Base-by-base conservation (phyloP, 805 yeast species). In the Dipodascopsis uninucleata region DNA sequence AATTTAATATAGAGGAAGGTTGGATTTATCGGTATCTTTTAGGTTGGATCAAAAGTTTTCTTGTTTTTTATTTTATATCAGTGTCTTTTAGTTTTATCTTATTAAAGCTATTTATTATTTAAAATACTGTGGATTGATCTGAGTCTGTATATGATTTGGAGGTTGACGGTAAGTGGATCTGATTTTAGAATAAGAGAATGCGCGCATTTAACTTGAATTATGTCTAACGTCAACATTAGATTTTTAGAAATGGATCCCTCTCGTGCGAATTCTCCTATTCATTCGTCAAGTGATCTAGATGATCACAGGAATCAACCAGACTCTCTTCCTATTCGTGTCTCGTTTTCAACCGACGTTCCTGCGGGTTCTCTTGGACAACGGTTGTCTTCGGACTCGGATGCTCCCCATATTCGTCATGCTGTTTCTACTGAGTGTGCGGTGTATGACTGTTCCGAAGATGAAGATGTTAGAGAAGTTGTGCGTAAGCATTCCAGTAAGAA, bases 261-360 rank as follows among this genome's bases (percentile, higher is more conserved):
- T 4, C 52, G 52, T 22, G 47, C 43, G 24, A 36, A 40, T 36
- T 52, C 54, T 9, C 39, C 49, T 14, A 10, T 36, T 14, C 31
- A 16, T 16, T 22, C 49, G 9, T 5, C 28, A 26, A 41, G 31
- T 39, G 72, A 63, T 41, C 59, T 74, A 28, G 64, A 72, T 49
- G 78, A 74, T 56, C 78, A 74, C 55, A 69, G 78, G 47, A 65
- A 69, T 54, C 77, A 74, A 52, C 67, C 73, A 3, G 73, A 70
- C 47, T 60, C 71, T 21, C 45, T 67, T 18, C 71, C 71, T 2
- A 58, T 65, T 10, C 65, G 71, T 21, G 42, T 41, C 12, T 49
- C 57, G 10, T 41, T 52, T 38, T 52, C 55, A 10, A 24, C 31
- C 28, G 34, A 22, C 29, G 29, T 20, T 4, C 50, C 50, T 24